Evolutionary conservation across 495 filamentous ascomycete genomes (phyloP).

Genomic region (Pseudoneurospora amorphoporcata): DNA sequence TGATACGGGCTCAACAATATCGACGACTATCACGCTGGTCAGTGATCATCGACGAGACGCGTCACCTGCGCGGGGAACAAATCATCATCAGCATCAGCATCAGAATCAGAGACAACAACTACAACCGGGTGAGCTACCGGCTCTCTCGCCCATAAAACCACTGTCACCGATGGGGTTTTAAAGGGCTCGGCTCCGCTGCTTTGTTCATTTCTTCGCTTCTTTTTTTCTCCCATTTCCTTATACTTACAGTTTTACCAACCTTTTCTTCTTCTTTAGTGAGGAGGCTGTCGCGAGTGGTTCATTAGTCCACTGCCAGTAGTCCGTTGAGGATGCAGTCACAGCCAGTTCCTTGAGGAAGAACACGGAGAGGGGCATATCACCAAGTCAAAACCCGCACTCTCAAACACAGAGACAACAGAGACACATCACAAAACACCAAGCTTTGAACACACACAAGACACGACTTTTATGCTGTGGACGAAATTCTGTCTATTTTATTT

Average conservation of each 20-base stretch:
- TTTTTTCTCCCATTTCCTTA: neutral
- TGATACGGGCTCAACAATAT: constrained; percentile 25
- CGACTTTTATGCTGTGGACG: constrained; percentile 9
- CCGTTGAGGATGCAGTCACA: constrained; percentile 2
- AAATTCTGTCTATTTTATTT: constrained; percentile 1
- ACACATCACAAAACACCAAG: neutral
- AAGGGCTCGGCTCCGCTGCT: neutral
- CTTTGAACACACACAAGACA: neutral
- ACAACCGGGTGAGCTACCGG: constrained; percentile 28
- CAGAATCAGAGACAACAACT: neutral
- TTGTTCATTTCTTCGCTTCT: neutral
- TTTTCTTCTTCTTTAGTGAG: neutral
- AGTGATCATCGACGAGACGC: constrained; percentile 26
- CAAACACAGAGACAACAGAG: neutral
- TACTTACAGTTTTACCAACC: neutral
- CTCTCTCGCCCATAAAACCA: constrained; percentile 61
- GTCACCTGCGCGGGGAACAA: constrained; percentile 19
- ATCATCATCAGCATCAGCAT: neutral
- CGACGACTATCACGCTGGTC: constrained; percentile 33
- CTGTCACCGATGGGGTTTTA: constrained; percentile 58
- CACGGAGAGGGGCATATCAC: neutral
- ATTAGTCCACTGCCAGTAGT: neutral
- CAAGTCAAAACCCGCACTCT: neutral
- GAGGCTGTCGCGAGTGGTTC: neutral
- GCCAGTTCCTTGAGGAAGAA: neutral